Base-by-base conservation (phyloP, 164 flowering plant genomes). In the Houttuynia cordata region DNA sequence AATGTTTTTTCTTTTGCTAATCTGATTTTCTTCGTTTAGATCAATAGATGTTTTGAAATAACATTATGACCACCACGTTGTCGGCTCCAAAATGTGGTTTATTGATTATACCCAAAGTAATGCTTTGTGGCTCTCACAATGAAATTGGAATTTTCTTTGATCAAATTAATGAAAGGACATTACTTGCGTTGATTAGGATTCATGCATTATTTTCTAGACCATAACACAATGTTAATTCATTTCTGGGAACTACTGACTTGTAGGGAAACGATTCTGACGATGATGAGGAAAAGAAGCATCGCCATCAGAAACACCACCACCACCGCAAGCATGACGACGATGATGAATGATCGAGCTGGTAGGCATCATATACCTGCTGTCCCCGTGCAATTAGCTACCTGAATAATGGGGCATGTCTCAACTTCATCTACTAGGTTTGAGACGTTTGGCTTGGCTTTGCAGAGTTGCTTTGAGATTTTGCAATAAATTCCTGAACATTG, bases 401-500 rank as follows among this genome's bases (percentile, higher is more conserved):
- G 23, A 52, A 52, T 52, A 52, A 52, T 8, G 20, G 55, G 23
- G 55, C 53, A 18, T 0, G 19, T n/a, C 6, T 51, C n/a, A 20
- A 18, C 21, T 51, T 51, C 21, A 7, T 13, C 21, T 51, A 13
- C 53, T 30, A 30, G 53, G 53, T 17, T 13, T 51, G 23, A 52
- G 10, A 21, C n/a, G 55, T 52, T 23, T 52, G 19, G 55, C 23
- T 52, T 14, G 55, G 23, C 55, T 52, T 51, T 13, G 53, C 17
- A 51, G 55, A 30, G 55, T 5, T 52, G 55, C n/a, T 51, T 10
- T n/a, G n/a, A 51, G 21, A 51, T 52, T 21, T 52, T n/a, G 18
- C 6, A 52, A 52, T 52, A 52, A 52, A n/a, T 52, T 57, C 41
- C 45, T 30, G 19, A 52, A 52, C 55, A n/a, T 52, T 62, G 64